phyloP scores from a whole-genome alignment of 1,139 yeast genomes.

The Geotrichum restrictum region DNA sequence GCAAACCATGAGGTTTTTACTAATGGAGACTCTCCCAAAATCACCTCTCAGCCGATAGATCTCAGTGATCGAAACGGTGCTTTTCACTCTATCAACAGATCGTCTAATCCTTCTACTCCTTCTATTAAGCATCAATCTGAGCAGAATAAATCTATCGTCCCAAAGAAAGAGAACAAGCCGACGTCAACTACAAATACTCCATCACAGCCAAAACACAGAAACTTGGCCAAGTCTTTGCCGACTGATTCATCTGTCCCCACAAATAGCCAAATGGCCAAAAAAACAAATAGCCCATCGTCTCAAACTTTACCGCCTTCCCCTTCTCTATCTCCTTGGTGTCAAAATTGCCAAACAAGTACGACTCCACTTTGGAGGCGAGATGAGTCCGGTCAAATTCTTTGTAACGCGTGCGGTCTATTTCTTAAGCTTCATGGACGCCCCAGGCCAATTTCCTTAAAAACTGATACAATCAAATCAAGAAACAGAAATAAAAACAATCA shows the following conservation, averaged over 20 bases:
- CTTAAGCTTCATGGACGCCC: slow-evolving; percentile 88
- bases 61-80: not conserved
- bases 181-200: not conserved
- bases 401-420: slow-evolving; percentile 94
- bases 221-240: not conserved
- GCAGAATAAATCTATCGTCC: not conserved
- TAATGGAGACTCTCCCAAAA: not conserved
- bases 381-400: slow-evolving; percentile 85
- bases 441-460: slow-evolving; percentile 83
- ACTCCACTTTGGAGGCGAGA: slow-evolving; percentile 96
- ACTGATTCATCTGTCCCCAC: not conserved
- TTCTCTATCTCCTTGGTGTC: slow-evolving; percentile 47
- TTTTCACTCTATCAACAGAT: slow-evolving; percentile 5
- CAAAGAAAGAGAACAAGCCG: not conserved
- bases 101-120: not conserved
- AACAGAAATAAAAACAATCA: slow-evolving; percentile 63
- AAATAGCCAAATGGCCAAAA: not conserved
- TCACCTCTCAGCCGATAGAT: not conserved
- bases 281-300: not conserved
- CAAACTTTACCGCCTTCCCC: not conserved
- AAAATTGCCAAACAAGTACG: slow-evolving; percentile 85
- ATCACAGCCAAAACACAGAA: not conserved
- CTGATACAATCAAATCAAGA: slow-evolving; percentile 86
- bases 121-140: not conserved
- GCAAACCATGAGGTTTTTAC: not conserved